These are phyloP conservation scores for Fusarium tanahbumbuense DNA, from an alignment of 2,329 filamentous ascomycete genomes.

Conservation along the genomic window DNA sequence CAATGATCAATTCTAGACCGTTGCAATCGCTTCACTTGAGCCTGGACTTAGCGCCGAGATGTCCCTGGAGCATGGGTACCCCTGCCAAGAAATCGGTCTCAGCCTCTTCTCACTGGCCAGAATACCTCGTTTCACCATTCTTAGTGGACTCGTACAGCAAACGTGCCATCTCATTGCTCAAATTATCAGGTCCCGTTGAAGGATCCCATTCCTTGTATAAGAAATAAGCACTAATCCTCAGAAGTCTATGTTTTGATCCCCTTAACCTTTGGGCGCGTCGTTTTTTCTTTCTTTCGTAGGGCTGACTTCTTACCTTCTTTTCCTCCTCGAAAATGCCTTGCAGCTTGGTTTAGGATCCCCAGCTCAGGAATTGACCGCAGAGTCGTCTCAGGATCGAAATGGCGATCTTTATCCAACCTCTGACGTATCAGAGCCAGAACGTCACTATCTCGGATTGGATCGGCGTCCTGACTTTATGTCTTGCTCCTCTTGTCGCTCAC, in stretches of 20 bases:
- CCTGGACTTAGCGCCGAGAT: background rate
- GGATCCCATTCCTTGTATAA: background rate
- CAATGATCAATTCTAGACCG: background rate
- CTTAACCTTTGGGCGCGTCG: background rate
- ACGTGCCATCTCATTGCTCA: background rate
- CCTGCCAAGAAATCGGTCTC: background rate
- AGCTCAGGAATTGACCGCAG: background rate
- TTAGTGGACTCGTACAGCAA: background rate
- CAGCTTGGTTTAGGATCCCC: background rate
- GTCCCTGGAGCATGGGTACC: background rate
- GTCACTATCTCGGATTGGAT: slow-evolving; percentile 15
- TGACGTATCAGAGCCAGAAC: slow-evolving; percentile 15
- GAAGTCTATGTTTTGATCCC: background rate
- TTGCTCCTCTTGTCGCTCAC: slow-evolving; percentile 28
- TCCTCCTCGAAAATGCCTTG: background rate
- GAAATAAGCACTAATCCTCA: background rate
- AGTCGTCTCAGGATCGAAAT: background rate
- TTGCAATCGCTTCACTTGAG: too few relatives aligned
- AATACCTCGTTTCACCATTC: background rate
- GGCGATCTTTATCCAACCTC: background rate
- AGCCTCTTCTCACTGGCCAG: background rate
- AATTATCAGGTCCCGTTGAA: background rate
- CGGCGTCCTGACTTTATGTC: slow-evolving; percentile 12
- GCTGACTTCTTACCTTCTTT: background rate
- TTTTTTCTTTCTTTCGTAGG: background rate